These are phyloP conservation scores for Diplodia seriata DNA, from an alignment of 2,329 filamentous ascomycete species.

Conservation along the genomic window DNA sequence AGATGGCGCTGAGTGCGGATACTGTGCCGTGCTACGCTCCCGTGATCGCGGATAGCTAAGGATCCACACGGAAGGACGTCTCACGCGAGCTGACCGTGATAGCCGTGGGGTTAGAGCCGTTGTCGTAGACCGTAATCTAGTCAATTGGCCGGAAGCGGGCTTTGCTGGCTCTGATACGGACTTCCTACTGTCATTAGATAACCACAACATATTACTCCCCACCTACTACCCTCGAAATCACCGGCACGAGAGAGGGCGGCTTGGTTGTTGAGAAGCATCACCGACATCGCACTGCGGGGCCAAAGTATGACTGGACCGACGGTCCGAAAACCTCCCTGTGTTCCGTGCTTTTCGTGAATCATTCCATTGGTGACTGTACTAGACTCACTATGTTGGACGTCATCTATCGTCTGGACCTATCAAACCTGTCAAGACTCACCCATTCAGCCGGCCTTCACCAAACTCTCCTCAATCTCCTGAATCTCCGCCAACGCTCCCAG, in stretches of 20 bases:
- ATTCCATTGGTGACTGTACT: slow-evolving; percentile 4
- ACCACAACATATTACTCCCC: not conserved
- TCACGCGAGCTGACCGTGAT: slow-evolving; percentile 14
- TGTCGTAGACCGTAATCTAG: not conserved
- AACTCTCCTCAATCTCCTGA: slow-evolving; percentile 14
- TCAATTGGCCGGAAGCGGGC: not conserved
- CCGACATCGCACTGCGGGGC: slow-evolving; percentile 16
- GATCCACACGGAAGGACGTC: slow-evolving; percentile 24
- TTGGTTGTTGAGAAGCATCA: not conserved
- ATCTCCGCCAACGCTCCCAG: slow-evolving; percentile 27
- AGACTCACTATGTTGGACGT: not conserved
- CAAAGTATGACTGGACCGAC: not conserved
- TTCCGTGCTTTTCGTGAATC: slow-evolving; percentile 8
- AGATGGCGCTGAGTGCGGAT: slow-evolving; percentile 5
- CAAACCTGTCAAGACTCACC: not conserved
- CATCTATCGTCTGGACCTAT: not conserved
- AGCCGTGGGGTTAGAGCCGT: not conserved
- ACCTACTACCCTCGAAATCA: not conserved
- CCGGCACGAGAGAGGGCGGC: not conserved
- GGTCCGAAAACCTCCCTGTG: not conserved
- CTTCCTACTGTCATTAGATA: not conserved
- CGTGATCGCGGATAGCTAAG: slow-evolving; percentile 21
- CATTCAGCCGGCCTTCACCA: not conserved
- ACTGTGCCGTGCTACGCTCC: slow-evolving; percentile 18
- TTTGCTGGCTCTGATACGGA: not conserved